Evolutionary conservation across 805 yeast species (phyloP).

Genomic region (Debaryomyces tyrocola): DNA sequence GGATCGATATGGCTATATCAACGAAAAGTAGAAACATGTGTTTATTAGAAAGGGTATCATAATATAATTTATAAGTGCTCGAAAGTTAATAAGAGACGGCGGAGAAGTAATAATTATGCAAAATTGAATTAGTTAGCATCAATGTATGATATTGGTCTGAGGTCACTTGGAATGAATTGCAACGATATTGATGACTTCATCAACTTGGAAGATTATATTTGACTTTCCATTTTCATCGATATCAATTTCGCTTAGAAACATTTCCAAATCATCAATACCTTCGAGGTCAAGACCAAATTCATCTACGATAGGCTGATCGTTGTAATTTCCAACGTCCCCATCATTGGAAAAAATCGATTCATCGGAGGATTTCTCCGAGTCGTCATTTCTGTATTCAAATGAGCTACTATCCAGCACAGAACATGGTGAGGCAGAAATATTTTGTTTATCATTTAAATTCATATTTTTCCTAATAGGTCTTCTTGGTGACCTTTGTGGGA

Average conservation of each 20-base stretch:
- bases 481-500: slow-evolving; percentile 8
- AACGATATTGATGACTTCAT: slow-evolving; percentile 22
- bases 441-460: background rate
- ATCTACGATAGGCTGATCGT: background rate
- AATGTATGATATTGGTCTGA: background rate
- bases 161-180: slow-evolving; percentile 5
- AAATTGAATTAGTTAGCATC: background rate
- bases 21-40: no score
- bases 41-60: no score
- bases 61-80: no score
- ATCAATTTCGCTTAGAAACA: slow-evolving; percentile 20
- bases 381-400: slow-evolving; percentile 13
- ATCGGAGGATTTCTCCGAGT: slow-evolving; percentile 13
- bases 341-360: slow-evolving; percentile 17
- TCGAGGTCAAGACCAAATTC: slow-evolving; percentile 5
- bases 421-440: slow-evolving; percentile 11
- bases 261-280: slow-evolving; percentile 10
- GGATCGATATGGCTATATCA: no score
- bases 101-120: no score
- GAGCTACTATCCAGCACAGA: slow-evolving; percentile 21
- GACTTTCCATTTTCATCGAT: slow-evolving; percentile 15
- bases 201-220: slow-evolving; percentile 19
- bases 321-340: background rate
- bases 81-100: no score
- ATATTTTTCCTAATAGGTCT: background rate